Conservation (phyloP, 169 alveolate genomes). For the Eimeria sp. region DNA sequence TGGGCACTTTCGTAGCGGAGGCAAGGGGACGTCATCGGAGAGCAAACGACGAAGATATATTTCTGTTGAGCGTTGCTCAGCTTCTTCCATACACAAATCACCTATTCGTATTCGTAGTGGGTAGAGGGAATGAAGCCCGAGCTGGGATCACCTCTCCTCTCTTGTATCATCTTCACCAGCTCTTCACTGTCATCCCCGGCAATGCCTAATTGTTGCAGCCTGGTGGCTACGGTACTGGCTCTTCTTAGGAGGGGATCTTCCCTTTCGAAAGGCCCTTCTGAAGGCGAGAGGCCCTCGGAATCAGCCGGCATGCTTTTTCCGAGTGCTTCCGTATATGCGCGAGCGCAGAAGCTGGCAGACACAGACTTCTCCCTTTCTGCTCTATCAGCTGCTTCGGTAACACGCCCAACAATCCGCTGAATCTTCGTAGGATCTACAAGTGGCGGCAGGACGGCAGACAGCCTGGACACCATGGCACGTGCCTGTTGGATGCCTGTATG, state of each 20-base stretch:
- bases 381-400: background rate
- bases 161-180: background rate
- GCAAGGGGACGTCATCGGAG: background rate
- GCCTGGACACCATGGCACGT: background rate
- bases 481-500: too few relatives aligned
- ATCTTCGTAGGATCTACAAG: background rate
- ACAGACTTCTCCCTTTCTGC: background rate
- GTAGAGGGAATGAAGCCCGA: background rate
- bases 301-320: background rate
- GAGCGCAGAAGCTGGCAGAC: background rate
- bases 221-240: background rate
- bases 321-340: background rate
- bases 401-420: background rate
- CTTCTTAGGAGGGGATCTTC: background rate
- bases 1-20: background rate
- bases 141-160: background rate
- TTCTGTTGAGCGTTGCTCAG: background rate
- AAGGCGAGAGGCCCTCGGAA: background rate
- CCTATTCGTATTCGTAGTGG: background rate
- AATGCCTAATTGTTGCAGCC: background rate
- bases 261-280: background rate
- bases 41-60: background rate
- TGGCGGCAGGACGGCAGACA: background rate
- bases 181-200: too few relatives aligned
- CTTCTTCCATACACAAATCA: background rate